Evolutionary conservation across 176 grass and related monocot species (phyloP).

Genomic region (Raddia distichophylla): DNA sequence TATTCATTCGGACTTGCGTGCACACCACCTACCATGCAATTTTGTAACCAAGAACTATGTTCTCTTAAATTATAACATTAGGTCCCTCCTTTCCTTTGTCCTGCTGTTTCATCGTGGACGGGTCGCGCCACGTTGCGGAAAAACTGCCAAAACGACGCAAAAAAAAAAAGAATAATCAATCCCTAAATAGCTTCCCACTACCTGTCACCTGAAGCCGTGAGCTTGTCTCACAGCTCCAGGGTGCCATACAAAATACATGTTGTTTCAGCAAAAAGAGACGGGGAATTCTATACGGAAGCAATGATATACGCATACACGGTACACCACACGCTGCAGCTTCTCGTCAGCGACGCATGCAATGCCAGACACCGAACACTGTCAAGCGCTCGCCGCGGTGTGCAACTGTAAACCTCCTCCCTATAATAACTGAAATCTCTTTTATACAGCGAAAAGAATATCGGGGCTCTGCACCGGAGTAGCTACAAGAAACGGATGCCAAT

Average conservation of each 20-base stretch:
- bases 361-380: background rate
- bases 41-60: too few relatives aligned
- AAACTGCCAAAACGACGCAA: too few relatives aligned
- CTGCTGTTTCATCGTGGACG: too few relatives aligned
- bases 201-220: background rate
- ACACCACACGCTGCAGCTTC: background rate
- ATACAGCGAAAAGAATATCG: background rate
- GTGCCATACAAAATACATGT: background rate
- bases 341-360: background rate
- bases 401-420: background rate
- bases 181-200: background rate
- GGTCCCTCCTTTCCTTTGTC: too few relatives aligned
- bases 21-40: too few relatives aligned
- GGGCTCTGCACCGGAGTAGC: constrained; percentile 4
- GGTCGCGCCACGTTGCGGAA: too few relatives aligned
- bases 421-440: background rate
- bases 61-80: too few relatives aligned
- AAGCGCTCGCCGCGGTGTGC: background rate
- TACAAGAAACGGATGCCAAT: background rate
- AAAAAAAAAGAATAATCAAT: background rate
- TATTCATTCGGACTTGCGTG: too few relatives aligned
- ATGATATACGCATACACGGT: background rate
- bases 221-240: background rate
- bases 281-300: background rate
- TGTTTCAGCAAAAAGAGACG: constrained; percentile 4